Conservation (phyloP, 441 rosid genomes). For the Brassica balearica region DNA sequence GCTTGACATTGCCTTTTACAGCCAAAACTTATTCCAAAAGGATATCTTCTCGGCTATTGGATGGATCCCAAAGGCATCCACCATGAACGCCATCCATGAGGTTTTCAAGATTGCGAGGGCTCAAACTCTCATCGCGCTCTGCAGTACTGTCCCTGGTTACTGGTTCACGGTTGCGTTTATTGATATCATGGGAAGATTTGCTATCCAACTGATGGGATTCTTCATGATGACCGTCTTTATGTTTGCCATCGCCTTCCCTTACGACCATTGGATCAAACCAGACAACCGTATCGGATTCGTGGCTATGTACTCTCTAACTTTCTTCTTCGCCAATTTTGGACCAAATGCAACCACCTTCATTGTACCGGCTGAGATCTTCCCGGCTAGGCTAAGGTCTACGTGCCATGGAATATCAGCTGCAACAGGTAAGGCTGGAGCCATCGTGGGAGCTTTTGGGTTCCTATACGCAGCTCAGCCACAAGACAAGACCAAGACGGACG, state of each 20-base stretch:
- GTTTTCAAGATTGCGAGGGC: not conserved
- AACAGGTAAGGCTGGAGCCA: conserved; percentile 21
- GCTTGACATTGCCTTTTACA: not conserved
- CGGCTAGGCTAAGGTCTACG: conserved; percentile 1
- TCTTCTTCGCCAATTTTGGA: conserved; percentile 5
- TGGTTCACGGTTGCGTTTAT: not conserved
- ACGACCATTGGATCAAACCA: not conserved
- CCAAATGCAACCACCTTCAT: conserved; percentile 8
- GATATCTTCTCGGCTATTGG: not conserved
- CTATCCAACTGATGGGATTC: not conserved
- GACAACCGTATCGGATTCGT: not conserved
- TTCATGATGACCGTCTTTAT: conserved; percentile 1
- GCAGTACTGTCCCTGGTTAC: not conserved
- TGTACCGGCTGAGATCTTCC: conserved; percentile 2
- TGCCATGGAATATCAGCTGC: conserved; percentile 13
- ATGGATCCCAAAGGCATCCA: not conserved
- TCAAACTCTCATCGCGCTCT: not conserved
- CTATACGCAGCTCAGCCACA: conserved; percentile 6
- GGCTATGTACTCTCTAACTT: not conserved
- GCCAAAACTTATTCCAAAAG: not conserved
- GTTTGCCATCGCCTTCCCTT: not conserved
- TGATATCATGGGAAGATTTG: conserved; percentile 3
- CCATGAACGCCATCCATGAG: conserved; percentile 2
- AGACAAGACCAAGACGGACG: conserved; percentile 5
- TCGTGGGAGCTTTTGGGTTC: conserved; percentile 14